Conservation (phyloP, 768 basidiomycete genomes). For the Boletus bicolor region DNA sequence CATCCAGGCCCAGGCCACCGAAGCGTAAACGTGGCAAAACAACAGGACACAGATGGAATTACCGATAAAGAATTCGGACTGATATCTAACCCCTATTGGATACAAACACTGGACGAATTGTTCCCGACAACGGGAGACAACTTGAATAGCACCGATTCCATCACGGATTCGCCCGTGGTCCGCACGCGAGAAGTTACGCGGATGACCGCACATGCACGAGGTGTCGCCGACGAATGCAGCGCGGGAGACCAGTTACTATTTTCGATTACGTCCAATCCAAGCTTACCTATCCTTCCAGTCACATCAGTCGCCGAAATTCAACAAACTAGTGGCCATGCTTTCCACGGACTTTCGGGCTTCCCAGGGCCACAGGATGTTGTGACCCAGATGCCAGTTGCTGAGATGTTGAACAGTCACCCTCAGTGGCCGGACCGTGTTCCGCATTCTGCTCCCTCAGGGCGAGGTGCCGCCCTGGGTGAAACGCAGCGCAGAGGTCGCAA, state of each 20-base stretch:
- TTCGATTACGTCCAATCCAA: slow-evolving; percentile 3
- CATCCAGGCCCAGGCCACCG: slow-evolving; percentile 4
- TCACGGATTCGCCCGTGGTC: slow-evolving; percentile 29
- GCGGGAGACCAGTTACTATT: slow-evolving; percentile 15
- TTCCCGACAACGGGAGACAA: slow-evolving; percentile 18
- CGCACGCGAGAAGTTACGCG: slow-evolving; percentile 14
- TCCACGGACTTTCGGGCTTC: slow-evolving; percentile 29
- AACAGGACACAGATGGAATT: slow-evolving; percentile 3
- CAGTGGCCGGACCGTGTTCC: slow-evolving; percentile 8
- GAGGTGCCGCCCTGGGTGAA: neutral
- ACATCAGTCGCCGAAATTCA: slow-evolving; percentile 12
- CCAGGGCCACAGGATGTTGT: slow-evolving; percentile 19
- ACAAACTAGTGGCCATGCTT: neutral
- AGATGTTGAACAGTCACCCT: slow-evolving; percentile 1
- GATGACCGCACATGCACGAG: slow-evolving; percentile 5
- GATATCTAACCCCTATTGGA: slow-evolving; percentile 6
- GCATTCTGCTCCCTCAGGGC: slow-evolving; percentile 1
- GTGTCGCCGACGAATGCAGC: slow-evolving; percentile 6
- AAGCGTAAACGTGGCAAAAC: slow-evolving; percentile 15
- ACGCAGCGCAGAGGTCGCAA: slow-evolving; percentile 11
- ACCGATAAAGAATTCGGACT: slow-evolving; percentile 6
- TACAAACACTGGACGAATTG: slow-evolving; percentile 25
- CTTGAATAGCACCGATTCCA: slow-evolving; percentile 1
- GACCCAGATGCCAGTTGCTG: slow-evolving; percentile 2
- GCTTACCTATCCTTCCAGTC: slow-evolving; percentile 4